Conservation (phyloP, 208 protist species). For the Tritrichomonas foetus region DNA sequence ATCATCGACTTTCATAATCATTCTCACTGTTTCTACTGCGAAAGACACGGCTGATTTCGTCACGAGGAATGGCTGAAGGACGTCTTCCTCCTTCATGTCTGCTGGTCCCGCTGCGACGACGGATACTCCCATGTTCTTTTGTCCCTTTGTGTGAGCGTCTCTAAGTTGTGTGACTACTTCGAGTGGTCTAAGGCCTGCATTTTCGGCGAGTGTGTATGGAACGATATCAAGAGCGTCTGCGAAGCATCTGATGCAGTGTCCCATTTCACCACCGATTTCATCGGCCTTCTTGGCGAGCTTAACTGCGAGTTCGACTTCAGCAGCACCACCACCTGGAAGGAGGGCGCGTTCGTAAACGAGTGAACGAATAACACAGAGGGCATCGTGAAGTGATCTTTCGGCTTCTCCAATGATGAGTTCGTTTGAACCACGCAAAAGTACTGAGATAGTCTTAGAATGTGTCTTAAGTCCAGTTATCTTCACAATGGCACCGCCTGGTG, state of each 20-base stretch:
- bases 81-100: slow-evolving; percentile 93
- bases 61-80: slow-evolving; percentile 95
- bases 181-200: slow-evolving; percentile 92
- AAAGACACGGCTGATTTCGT: slow-evolving; percentile 79
- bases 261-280: slow-evolving; percentile 69
- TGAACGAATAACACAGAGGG: slow-evolving; percentile 95
- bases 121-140: slow-evolving; percentile 71
- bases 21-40: slow-evolving; percentile 94
- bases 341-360: slow-evolving; percentile 85
- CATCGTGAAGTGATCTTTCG: slow-evolving; percentile 96
- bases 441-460: slow-evolving; percentile 82
- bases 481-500: slow-evolving; percentile 49
- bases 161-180: slow-evolving; percentile 93
- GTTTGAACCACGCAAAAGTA: slow-evolving; percentile 88
- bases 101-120: slow-evolving; percentile 78
- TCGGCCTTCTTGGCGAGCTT: slow-evolving; percentile 75
- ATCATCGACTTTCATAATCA: slow-evolving; percentile 96
- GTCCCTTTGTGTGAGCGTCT: slow-evolving; percentile 78
- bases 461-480: slow-evolving; percentile 81
- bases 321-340: slow-evolving; percentile 88
- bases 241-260: slow-evolving; percentile 85
- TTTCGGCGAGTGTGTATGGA: slow-evolving; percentile 96
- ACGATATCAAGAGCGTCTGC: slow-evolving; percentile 81
- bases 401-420: slow-evolving; percentile 87
- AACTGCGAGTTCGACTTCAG: slow-evolving; percentile 86